Percentiles rank a stretch among this genome's conserved stretches.
Conservation (phyloP, 2,329 filamentous ascomycete genomes). For the Fonsecaea monophora region DNA sequence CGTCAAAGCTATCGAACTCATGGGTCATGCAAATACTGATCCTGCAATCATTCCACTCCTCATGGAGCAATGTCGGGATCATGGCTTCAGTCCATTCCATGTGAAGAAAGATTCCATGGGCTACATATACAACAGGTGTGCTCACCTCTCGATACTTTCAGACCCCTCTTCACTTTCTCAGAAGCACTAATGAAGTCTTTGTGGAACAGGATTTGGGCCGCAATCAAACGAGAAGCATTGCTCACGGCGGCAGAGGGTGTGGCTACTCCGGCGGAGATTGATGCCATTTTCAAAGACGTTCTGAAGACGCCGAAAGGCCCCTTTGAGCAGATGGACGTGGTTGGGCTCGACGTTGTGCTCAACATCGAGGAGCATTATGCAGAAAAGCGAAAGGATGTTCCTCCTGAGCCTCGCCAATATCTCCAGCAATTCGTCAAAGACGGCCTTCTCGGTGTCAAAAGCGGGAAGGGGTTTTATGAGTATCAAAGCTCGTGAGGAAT, state of each 20-base stretch:
- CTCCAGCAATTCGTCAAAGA: slow-evolving; percentile 44
- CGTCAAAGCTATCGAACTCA: slow-evolving; percentile 47
- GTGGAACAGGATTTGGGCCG: slow-evolving; percentile 48
- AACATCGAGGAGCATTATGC: slow-evolving; percentile 53
- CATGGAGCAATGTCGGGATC: slow-evolving; percentile 41
- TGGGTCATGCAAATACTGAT: slow-evolving; percentile 47
- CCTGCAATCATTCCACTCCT: slow-evolving; percentile 43
- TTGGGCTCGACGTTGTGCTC: slow-evolving; percentile 50
- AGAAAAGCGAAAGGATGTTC: slow-evolving; percentile 43
- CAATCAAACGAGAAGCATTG: slow-evolving; percentile 52
- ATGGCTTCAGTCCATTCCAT: slow-evolving; percentile 49
- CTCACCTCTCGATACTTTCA: background rate
- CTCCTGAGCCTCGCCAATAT: slow-evolving; percentile 44
- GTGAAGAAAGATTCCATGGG: slow-evolving; percentile 48
- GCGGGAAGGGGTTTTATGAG: slow-evolving; percentile 45
- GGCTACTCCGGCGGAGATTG: slow-evolving; percentile 47
- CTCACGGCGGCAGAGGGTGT: slow-evolving; percentile 47
- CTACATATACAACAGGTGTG: slow-evolving; percentile 50
- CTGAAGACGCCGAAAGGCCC: slow-evolving; percentile 47
- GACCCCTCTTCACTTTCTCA: background rate
- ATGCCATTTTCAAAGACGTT: slow-evolving; percentile 48
- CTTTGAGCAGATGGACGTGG: slow-evolving; percentile 51
- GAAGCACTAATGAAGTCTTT: slow-evolving; percentile 3
- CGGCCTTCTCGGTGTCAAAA: slow-evolving; percentile 47
- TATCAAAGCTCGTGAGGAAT: slow-evolving; percentile 36